Base-by-base conservation (phyloP, 345 rosid genomes). In the Gossypium raimondii region DNA sequence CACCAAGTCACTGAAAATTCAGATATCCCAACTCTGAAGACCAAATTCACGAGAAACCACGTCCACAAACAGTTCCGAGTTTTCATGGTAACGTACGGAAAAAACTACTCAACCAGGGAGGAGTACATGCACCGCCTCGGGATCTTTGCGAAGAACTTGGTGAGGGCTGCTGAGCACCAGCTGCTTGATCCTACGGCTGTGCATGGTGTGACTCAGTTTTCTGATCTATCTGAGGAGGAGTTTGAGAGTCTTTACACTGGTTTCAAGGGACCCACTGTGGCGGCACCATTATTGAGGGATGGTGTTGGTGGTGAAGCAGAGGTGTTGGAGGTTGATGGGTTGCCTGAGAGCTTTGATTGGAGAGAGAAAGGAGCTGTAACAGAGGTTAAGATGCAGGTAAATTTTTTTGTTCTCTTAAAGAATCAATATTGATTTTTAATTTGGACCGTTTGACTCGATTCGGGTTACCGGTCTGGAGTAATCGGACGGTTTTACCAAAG, bases 321-420 rank as follows among this genome's bases (percentile, higher is more conserved):
- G 13, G 51, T 10, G 75, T 64, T 82, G 74, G 88, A 84, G 17
- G 76, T 87, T 59, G 79, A 81, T 59, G 89, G 78, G 10, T 85
- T 95, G 82, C 99, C 97, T 22, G 77, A 82, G 48, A 84, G 73
- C 76, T 91, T 94, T 84, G 98, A 94, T 43, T 92, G 97, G 97
- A 83, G 98, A 64, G 92, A 91, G 52, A 89, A 87, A 55, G 96
- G 98, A 63, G 98, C 94, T 16, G 96, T 92, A 29, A 91, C 98
- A 38, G 90, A 89, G 58, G 97, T 94, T 77, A 92, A 92, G 82
- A 84, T 61, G 82, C 98, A 92, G 92, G 97, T 90, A 70, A 57
- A 4, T 29, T 29, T 29, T 29, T 4, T 29, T 29, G 38, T 29
- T 29, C 38, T 29, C 38, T 29, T 29, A 29, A 29, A 29, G 38